phyloP scores from a whole-genome alignment of 78 protist genomes.

The Polysphondylium violaceum region DNA sequence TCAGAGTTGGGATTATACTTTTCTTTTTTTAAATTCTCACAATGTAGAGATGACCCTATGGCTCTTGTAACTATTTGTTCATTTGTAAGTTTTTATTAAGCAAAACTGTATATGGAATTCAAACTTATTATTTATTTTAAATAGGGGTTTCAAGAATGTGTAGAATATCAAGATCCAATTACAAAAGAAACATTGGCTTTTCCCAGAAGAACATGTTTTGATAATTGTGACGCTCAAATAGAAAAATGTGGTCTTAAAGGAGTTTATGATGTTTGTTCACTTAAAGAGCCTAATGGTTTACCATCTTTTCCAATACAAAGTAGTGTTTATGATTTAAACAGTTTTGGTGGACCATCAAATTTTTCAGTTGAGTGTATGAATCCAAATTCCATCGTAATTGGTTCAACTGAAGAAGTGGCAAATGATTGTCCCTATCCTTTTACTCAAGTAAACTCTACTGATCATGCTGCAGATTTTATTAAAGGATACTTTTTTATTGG shows the following conservation, averaged over 20 bases:
- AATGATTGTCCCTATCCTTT: background rate
- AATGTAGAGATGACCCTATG: too few species aligned
- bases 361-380: background rate
- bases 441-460: background rate
- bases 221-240: constrained; percentile 7
- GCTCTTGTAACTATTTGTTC: background rate
- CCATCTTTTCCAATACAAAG: background rate
- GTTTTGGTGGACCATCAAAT: background rate
- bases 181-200: background rate
- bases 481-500: background rate
- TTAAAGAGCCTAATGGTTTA: background rate
- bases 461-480: background rate
- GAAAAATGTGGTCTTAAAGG: background rate
- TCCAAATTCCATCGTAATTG: background rate
- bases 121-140: background rate
- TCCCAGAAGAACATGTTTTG: constrained; percentile 33
- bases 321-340: constrained; percentile 1
- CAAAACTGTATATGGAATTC: background rate
- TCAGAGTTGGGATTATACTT: background rate
- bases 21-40: background rate
- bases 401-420: background rate
- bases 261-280: background rate
- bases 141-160: constrained; percentile 45
- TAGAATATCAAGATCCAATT: background rate
- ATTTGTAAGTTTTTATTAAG: too few species aligned